Conservation (phyloP, 495 filamentous ascomycete genomes). For the Aspergillus leporis region DNA sequence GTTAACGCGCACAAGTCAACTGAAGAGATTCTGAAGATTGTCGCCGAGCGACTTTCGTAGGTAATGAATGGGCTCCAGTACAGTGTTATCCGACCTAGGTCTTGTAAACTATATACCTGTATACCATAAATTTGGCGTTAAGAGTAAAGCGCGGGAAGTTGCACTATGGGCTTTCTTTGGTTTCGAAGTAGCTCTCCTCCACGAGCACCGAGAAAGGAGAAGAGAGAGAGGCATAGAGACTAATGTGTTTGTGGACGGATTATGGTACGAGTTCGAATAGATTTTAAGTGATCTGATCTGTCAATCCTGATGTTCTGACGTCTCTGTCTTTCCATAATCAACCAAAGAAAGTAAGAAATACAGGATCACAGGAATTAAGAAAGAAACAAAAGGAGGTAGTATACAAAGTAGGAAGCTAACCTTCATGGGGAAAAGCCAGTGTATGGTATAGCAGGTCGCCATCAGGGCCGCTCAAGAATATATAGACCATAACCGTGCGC, state of each 20-base stretch:
- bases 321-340: not conserved
- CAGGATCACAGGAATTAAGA: not conserved
- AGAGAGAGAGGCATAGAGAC: too few relatives aligned
- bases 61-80: conserved; percentile 8
- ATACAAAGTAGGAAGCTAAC: not conserved
- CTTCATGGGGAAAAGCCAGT: not conserved
- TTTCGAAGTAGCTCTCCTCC: not conserved
- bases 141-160: not conserved
- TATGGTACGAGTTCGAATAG: not conserved
- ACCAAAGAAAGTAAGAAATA: not conserved
- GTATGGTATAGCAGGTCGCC: not conserved
- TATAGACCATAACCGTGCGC: not conserved
- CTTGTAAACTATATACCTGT: not conserved
- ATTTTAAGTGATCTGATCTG: not conserved
- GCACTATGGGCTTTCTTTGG: not conserved
- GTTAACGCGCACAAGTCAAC: conserved; percentile 67
- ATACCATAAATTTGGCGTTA: not conserved
- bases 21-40: conserved; percentile 81
- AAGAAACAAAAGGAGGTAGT: not conserved
- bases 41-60: conserved; percentile 49
- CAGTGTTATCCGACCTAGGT: not conserved
- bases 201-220: too few relatives aligned
- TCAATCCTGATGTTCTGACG: not conserved
- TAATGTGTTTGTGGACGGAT: not conserved
- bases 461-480: not conserved